These are phyloP conservation scores for Gamsiella multidivaricata DNA, from an alignment of 192 early-diverging fungal species.

Conservation along the genomic window DNA sequence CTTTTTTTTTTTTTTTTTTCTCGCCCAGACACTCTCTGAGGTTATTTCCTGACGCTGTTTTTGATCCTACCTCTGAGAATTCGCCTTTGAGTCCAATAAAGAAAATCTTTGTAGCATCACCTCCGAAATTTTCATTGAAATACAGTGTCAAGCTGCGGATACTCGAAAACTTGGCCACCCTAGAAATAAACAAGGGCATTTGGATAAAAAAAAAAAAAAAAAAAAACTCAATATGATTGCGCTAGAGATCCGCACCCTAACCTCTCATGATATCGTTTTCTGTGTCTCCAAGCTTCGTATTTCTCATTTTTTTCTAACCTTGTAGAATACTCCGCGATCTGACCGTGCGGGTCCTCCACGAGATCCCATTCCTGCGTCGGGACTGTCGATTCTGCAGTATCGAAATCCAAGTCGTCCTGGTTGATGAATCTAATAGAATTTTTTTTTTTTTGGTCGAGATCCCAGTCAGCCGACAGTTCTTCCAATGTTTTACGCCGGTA, in stretches of 20 bases:
- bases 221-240: no score
- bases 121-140: conserved; percentile 84
- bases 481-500: no score
- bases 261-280: no score
- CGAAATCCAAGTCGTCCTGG: conserved; percentile 92
- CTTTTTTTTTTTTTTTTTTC: no score
- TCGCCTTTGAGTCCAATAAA: conserved; percentile 96
- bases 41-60: no score
- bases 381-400: conserved; percentile 72
- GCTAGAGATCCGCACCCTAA: no score
- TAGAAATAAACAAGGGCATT: conserved; percentile 9
- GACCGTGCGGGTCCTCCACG: conserved; percentile 58
- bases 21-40: no score
- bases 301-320: conserved; percentile 25
- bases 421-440: conserved; percentile 78
- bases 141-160: conserved; percentile 85
- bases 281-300: no score
- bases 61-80: conserved; percentile 72
- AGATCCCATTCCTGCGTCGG: conserved; percentile 89
- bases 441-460: background rate
- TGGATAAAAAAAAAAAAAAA: no score
- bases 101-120: conserved; percentile 75
- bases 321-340: conserved; percentile 73
- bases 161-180: conserved; percentile 80
- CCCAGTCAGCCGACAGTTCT: no score